Conservation (phyloP, 768 basidiomycete genomes). For the Lentinula raphanica region DNA sequence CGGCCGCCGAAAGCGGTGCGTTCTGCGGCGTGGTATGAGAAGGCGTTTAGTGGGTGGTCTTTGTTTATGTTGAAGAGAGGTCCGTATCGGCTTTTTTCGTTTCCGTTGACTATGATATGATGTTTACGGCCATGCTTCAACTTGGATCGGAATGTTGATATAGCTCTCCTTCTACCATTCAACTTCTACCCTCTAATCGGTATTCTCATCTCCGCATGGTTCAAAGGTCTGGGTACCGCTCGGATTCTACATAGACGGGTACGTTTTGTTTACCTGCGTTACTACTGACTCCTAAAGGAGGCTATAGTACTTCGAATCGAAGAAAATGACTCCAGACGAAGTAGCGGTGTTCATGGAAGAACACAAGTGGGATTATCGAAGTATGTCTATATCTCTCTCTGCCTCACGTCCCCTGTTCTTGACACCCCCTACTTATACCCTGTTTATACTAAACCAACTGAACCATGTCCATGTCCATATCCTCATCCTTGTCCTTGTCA, state of each 20-base stretch:
- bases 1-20: constrained; percentile 39
- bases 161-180: constrained; percentile 58
- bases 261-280: not conserved
- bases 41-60: constrained; percentile 32
- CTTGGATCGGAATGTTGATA: not conserved
- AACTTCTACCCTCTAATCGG: constrained; percentile 69
- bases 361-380: constrained; percentile 82
- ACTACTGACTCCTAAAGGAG: constrained; percentile 2
- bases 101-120: not conserved
- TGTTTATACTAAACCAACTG: no score
- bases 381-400: constrained; percentile 34
- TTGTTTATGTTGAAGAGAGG: constrained; percentile 45
- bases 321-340: constrained; percentile 73
- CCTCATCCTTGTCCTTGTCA: not conserved
- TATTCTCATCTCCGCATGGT: constrained; percentile 50
- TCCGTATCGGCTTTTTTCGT: constrained; percentile 18
- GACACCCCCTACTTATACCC: no score
- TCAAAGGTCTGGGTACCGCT: constrained; percentile 66
- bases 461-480: not conserved
- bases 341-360: constrained; percentile 79
- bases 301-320: constrained; percentile 73
- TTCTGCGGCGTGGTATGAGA: constrained; percentile 22
- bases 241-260: constrained; percentile 66
- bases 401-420: no score
- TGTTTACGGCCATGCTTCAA: not conserved